phyloP scores from a whole-genome alignment of 2,329 filamentous ascomycete genomes.

The Colletotrichum eremochloae region DNA sequence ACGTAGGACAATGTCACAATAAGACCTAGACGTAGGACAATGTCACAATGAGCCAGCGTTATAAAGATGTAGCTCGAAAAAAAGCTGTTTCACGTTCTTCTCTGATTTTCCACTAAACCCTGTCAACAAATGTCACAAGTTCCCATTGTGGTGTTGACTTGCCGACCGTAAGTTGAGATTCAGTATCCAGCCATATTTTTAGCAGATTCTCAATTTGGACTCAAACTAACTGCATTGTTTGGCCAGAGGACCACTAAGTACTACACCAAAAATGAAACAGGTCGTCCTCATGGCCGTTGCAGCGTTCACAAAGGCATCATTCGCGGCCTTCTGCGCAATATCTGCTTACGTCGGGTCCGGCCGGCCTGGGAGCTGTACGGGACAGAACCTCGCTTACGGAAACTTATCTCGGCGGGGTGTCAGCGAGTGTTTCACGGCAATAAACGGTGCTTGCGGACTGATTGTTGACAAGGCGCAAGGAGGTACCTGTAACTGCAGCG shows the following conservation, averaged over 20 bases:
- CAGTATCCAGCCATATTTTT: too few relatives aligned
- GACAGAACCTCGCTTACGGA: constrained; percentile 17
- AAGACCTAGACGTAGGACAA: not conserved
- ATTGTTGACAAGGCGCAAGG: not conserved
- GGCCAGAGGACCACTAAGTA: not conserved
- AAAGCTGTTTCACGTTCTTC: fast-evolving
- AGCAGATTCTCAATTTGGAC: not conserved
- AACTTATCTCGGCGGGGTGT: constrained; percentile 18
- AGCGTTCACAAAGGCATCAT: not conserved
- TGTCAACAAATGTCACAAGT: fast-evolving
- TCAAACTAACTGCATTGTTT: too few relatives aligned
- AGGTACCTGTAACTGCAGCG: constrained; percentile 8
- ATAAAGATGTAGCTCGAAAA: not conserved
- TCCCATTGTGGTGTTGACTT: not conserved
- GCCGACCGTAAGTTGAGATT: not conserved
- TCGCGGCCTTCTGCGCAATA: constrained; percentile 24
- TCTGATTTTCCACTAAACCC: fast-evolving
- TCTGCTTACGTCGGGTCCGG: constrained; percentile 30
- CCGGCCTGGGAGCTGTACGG: constrained; percentile 23
- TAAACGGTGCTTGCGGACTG: constrained; percentile 27
- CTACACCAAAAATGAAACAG: not conserved
- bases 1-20: not conserved
- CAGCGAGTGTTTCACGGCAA: constrained; percentile 30
- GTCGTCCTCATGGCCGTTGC: not conserved
- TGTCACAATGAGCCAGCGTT: not conserved